Conservation (phyloP, 2,329 filamentous ascomycete genomes). For the Neurospora sp. region DNA sequence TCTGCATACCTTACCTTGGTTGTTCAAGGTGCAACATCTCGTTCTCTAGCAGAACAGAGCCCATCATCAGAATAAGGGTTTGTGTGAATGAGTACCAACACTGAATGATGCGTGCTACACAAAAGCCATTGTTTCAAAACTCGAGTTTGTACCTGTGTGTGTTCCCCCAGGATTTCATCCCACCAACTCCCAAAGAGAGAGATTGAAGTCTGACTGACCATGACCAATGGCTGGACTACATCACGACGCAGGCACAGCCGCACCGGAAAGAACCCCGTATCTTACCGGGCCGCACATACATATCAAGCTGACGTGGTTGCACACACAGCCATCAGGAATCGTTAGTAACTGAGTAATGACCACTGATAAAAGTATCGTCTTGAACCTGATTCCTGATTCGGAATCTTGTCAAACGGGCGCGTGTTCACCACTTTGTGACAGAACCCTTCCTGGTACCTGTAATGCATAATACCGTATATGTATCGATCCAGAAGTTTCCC, state of each 20-base stretch:
- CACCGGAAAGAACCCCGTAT: background rate
- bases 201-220: background rate
- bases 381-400: background rate
- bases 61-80: background rate
- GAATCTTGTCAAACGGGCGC: too few relatives aligned
- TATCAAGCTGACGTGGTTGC: background rate
- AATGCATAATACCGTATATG: too few relatives aligned
- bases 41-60: too few relatives aligned
- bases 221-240: background rate
- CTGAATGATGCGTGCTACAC: background rate
- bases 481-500: too few relatives aligned
- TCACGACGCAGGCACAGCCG: background rate
- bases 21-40: too few relatives aligned
- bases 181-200: background rate
- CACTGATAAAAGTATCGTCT: background rate
- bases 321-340: background rate
- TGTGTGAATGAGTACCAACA: background rate
- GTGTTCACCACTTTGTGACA: too few relatives aligned
- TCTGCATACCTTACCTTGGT: background rate
- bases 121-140: background rate
- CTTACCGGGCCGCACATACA: background rate
- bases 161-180: background rate
- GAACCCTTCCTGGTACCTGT: too few relatives aligned
- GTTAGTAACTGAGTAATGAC: background rate
- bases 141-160: background rate